Evolutionary conservation across 2,329 filamentous ascomycete genomes (phyloP), one percentile per base, ranked within the genome.

Genomic region (Aspergillus sp.): DNA sequence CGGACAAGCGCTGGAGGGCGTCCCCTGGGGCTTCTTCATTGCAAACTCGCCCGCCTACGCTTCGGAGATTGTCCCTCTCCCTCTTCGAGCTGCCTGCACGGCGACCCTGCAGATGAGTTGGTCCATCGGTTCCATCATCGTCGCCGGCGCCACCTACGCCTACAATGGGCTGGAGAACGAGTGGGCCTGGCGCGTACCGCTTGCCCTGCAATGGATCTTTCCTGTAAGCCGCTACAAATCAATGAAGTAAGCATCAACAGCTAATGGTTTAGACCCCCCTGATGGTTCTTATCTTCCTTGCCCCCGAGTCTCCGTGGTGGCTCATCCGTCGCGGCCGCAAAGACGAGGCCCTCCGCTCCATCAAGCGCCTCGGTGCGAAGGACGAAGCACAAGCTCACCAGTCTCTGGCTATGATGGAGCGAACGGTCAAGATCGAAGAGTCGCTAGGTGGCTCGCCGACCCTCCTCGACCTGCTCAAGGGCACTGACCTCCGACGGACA

Each of bases 21-120:
- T 71, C 13, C 66, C 67, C 15, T 70, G 67, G 68, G 68, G 68
- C 7, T 65, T 70, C 59, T 70, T 70, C 53, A 68, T 68, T 54
- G 66, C 68, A 17, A 70, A 68, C 52, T 61, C 64, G 5, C 68
- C 68, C 5, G 67, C 68, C 17, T 70, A 70, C 45, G 66, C 68
- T 32, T 66, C 62, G 59, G 68, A 70, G 55, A 57, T 70, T 41
- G 66, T 65, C 1, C 67, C 68, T 11, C 57, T 69, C 15, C 44
- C 64, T 18, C 66, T 70, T 4, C 66, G 68, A 24, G 68, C 57
- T 43, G 66, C 64, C 30, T 63, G 60, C 30, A 70, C 68, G 0
- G 66, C 67, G 3, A 68, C 63, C 20, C 55, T 70, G 42, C 64
- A 70, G 32, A 68, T 70, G 68, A 63, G 62, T 55, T 70, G 68